Conservation (phyloP, 805 yeast species). For the Candida jianshihensis region DNA sequence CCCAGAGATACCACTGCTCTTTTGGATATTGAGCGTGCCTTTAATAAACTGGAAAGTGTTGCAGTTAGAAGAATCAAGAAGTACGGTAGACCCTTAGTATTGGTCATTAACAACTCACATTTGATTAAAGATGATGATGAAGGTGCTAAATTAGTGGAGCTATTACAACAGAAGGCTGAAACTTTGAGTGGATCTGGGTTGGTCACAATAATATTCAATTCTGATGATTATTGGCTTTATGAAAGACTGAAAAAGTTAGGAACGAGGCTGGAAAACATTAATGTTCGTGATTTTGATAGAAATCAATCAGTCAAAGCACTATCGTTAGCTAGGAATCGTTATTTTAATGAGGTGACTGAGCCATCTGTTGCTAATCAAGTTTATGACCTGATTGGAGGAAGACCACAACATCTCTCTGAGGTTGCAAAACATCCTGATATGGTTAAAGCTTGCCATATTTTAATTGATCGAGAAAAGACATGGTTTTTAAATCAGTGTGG, state of each 20-base stretch:
- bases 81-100: slow-evolving; percentile 48
- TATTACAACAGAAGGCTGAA: slow-evolving; percentile 81
- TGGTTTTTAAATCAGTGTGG: slow-evolving; percentile 87
- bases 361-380: slow-evolving; percentile 42
- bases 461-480: slow-evolving; percentile 74
- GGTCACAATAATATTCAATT: slow-evolving; percentile 55
- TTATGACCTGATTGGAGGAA: slow-evolving; percentile 70
- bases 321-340: slow-evolving; percentile 39
- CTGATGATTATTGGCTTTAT: slow-evolving; percentile 85
- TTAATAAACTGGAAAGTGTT: slow-evolving; percentile 65
- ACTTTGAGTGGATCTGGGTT: slow-evolving; percentile 55
- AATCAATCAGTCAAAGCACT: slow-evolving; percentile 49
- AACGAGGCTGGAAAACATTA: slow-evolving; percentile 66
- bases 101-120: slow-evolving; percentile 71
- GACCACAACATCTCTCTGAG: slow-evolving; percentile 75
- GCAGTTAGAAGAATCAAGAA: slow-evolving; percentile 44
- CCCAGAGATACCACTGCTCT: slow-evolving; percentile 82
- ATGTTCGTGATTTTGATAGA: slow-evolving; percentile 57
- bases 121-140: slow-evolving; percentile 70
- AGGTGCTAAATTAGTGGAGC: slow-evolving; percentile 61
- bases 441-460: slow-evolving; percentile 54
- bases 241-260: slow-evolving; percentile 67
- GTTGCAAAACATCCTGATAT: slow-evolving; percentile 56
- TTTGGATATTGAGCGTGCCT: slow-evolving; percentile 77
- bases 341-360: slow-evolving; percentile 32